Base-by-base conservation (phyloP, 83 land plant species). In the Thuja plicata region DNA sequence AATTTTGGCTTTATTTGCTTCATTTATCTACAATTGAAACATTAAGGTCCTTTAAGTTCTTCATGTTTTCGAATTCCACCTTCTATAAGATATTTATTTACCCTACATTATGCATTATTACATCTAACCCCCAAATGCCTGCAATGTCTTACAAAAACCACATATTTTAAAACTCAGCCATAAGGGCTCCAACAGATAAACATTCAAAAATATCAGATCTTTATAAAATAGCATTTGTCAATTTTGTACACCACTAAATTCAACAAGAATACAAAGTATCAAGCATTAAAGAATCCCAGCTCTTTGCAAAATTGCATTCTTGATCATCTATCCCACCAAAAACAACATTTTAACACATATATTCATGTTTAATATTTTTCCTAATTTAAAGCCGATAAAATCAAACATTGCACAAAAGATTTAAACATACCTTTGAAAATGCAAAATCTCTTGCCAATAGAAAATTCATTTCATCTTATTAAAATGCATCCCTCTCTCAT, bases 61-160 rank as follows among this genome's bases (percentile, higher is more conserved):
- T 30, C 5, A 48, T 40, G n/a, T 85, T 83, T 86, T 86, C 87
- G 21, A 88, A 83, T 1, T n/a, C 40, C 7, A 88, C 60, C 74
- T 35, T 82, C 46, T 81, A 52, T 17, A 87, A 30, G 87, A 87
- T 90, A 62, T 92, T 87, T 66, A 89, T 90, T 10, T 88, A 90
- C 40, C 85, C 85, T 88, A 24, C 70, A 60, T 60, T 60, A 60
- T 16, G 4, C 52, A 90, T 90, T 83, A 88, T 90, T 87, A 89
- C 88, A 35, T 45, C 24, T 57, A 73, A 62, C 62, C 87, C 24
- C 74, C 91, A 70, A 6, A 87, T 45, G 66, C 93, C 87, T 91
- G 87, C 89, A 78, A 70, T 85, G 66, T 88, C 52, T 13, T 50
- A 50, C 88, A 60, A 60, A 38, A 60, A 60, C 5, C 6, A 5